Evolutionary conservation across 306 rosid genomes (phyloP).

Genomic region (Cercis canadensis): DNA sequence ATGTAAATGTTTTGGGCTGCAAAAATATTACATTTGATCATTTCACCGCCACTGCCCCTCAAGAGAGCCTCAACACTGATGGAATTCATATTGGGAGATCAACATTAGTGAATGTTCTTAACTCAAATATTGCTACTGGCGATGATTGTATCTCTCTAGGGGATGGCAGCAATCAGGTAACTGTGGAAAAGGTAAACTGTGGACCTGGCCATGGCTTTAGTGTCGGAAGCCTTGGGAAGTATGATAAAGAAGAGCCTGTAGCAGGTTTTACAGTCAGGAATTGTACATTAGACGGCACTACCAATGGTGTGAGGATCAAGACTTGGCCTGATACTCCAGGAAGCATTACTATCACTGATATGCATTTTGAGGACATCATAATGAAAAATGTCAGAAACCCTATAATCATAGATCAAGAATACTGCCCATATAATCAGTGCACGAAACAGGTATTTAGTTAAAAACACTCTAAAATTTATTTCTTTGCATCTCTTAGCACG

Average conservation of each 20-base stretch:
- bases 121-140: constrained; percentile 44
- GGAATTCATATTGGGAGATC: constrained; percentile 63
- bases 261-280: too few species aligned
- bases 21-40: constrained; percentile 41
- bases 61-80: constrained; percentile 48
- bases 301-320: too few species aligned
- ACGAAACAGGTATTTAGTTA: constrained; percentile 20
- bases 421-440: constrained; percentile 52
- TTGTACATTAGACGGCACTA: too few species aligned
- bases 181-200: constrained; percentile 33
- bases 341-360: constrained; percentile 8
- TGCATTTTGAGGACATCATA: constrained; percentile 41
- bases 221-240: constrained; percentile 51
- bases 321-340: constrained; percentile 44
- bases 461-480: too few species aligned
- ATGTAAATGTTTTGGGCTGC: constrained; percentile 44
- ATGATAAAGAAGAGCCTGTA: constrained; percentile 34
- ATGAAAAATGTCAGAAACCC: constrained; percentile 48
- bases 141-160: constrained; percentile 65
- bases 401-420: constrained; percentile 47
- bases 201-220: constrained; percentile 67
- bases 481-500: too few species aligned
- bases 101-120: constrained; percentile 40
- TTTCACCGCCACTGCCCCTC: constrained; percentile 41
- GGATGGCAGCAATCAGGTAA: constrained; percentile 43